Conservation (phyloP, 129 eudicot genomes). For the Artemisia tridentata region DNA sequence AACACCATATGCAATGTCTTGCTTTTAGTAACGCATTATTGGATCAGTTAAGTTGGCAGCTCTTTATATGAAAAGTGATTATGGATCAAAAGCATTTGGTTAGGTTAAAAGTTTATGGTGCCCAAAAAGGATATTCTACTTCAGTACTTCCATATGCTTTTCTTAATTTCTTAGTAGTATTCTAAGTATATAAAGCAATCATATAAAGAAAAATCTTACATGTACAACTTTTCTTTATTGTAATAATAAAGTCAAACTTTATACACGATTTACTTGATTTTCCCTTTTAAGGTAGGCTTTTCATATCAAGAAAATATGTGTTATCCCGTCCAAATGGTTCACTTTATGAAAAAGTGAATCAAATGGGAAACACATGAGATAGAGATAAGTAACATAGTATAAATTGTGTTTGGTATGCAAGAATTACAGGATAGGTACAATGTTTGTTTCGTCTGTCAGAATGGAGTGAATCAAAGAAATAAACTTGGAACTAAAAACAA, state of each 20-base stretch:
- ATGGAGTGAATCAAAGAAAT: too few species aligned
- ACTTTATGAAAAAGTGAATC: neutral
- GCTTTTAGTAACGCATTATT: neutral
- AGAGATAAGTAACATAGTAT: neutral
- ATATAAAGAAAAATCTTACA: too few species aligned
- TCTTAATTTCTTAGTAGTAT: neutral
- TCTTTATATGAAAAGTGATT: neutral
- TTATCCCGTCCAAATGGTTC: neutral
- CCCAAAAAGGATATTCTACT: neutral
- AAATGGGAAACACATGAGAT: neutral
- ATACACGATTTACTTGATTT: too few species aligned
- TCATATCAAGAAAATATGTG: neutral
- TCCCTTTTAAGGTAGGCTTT: too few species aligned
- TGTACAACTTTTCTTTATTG: too few species aligned
- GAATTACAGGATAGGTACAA: too few species aligned
- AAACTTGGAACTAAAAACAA: too few species aligned
- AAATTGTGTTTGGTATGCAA: too few species aligned
- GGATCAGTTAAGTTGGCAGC: neutral
- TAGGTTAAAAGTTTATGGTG: neutral
- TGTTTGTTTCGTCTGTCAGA: too few species aligned
- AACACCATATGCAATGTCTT: conserved; percentile 7
- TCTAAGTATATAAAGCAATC: too few species aligned
- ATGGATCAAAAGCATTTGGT: neutral
- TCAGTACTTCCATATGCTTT: neutral
- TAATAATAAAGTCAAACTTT: too few species aligned